Evolutionary conservation across 2,329 filamentous ascomycete species (phyloP).

Genomic region (Penicillium sp.): DNA sequence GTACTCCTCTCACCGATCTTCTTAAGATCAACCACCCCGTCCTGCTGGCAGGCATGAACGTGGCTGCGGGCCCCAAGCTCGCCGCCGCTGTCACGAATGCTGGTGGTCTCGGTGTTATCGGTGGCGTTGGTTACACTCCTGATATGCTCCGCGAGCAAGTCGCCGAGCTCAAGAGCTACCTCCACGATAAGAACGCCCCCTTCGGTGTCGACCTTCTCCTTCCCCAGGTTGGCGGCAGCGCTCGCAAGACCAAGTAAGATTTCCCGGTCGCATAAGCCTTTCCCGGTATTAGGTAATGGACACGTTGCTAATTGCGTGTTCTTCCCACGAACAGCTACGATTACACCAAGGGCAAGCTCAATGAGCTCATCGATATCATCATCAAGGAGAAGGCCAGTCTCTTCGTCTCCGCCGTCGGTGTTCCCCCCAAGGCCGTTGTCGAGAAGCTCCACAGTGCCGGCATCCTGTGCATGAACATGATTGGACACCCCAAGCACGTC

Average conservation of each 20-base stretch:
- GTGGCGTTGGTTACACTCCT: slow-evolving; percentile 85
- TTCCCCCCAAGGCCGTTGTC: slow-evolving; percentile 83
- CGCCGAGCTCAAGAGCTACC: slow-evolving; percentile 82
- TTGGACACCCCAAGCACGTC: slow-evolving; percentile 98
- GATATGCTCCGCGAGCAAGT: slow-evolving; percentile 97
- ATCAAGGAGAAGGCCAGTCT: slow-evolving; percentile 87
- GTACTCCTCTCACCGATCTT: slow-evolving; percentile 88
- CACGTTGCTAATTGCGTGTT: slow-evolving; percentile 10
- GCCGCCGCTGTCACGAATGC: slow-evolving; percentile 96
- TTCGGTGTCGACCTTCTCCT: slow-evolving; percentile 93
- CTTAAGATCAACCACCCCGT: slow-evolving; percentile 97
- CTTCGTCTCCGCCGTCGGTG: slow-evolving; percentile 94
- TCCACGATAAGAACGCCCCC: slow-evolving; percentile 86
- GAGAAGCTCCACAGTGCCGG: slow-evolving; percentile 83
- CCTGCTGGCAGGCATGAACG: slow-evolving; percentile 97
- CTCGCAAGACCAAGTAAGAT: slow-evolving; percentile 84
- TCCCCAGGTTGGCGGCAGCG: slow-evolving; percentile 89
- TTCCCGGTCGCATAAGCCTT: neutral
- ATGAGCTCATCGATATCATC: slow-evolving; percentile 84
- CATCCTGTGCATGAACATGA: slow-evolving; percentile 99
- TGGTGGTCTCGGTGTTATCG: slow-evolving; percentile 92
- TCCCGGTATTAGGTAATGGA: too few relatives aligned
- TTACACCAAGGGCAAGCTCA: slow-evolving; percentile 98
- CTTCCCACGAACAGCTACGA: slow-evolving; percentile 67
- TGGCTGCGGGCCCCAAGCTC: slow-evolving; percentile 91